Conservation (phyloP, 2,329 filamentous ascomycete genomes). For the Pyrenophora teres region DNA sequence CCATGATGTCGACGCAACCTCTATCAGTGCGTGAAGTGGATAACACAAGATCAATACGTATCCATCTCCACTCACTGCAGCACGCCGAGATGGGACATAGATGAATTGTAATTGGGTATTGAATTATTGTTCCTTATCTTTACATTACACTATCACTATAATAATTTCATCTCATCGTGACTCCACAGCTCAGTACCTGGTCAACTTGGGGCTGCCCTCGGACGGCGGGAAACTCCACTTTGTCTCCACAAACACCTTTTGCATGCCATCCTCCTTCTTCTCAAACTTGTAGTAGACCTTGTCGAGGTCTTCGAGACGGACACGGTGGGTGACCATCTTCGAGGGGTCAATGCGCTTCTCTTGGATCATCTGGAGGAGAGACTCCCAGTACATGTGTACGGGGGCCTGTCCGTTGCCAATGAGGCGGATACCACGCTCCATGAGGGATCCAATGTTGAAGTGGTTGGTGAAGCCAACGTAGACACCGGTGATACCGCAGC, state of each 20-base stretch:
- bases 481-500: slow-evolving; percentile 76
- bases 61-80: no score
- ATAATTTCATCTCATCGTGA: neutral
- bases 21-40: no score
- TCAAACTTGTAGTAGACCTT: slow-evolving; percentile 67
- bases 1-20: no score
- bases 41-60: no score
- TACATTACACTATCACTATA: neutral
- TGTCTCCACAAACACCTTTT: slow-evolving; percentile 76
- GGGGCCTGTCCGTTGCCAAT: slow-evolving; percentile 72
- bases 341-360: slow-evolving; percentile 72
- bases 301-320: slow-evolving; percentile 57
- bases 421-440: slow-evolving; percentile 84
- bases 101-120: neutral
- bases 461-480: slow-evolving; percentile 73
- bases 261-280: slow-evolving; percentile 73
- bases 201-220: slow-evolving; percentile 58
- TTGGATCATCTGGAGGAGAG: slow-evolving; percentile 71
- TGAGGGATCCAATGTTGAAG: slow-evolving; percentile 81
- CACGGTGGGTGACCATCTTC: slow-evolving; percentile 81
- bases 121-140: slow-evolving; percentile 4
- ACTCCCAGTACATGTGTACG: slow-evolving; percentile 83
- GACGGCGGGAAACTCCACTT: slow-evolving; percentile 60
- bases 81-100: no score
- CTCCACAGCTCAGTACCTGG: slow-evolving; percentile 42